Base-by-base conservation (phyloP, 306 rosid species). In the Medicago lupulina region DNA sequence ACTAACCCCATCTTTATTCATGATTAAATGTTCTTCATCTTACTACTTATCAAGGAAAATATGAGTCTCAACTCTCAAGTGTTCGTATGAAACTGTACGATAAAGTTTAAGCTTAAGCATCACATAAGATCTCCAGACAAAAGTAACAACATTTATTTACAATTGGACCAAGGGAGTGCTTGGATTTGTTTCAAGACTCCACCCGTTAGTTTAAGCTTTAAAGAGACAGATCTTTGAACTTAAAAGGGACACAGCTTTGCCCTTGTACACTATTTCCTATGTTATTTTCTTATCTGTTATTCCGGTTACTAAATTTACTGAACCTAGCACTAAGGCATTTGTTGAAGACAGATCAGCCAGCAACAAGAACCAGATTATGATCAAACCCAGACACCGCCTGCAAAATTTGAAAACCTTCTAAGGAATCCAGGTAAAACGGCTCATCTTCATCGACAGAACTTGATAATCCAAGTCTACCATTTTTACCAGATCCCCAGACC, bases 401-500 rank as follows among this genome's bases (percentile, higher is more conserved):
- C 82, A 84, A 60, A 77, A 92, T 92, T 51, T 85, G 85, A 70
- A 83, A 84, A 75, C 86, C 94, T 84, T 90, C 91, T 3, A 95
- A 78, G 67, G 74, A 78, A 53, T 89, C 88, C 7, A 95, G 87
- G 57, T 73, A 72, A 79, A 82, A 71, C 14, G 97, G 98, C 82
- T 88, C 96, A 60, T 44, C 64, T 82, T 94, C 92, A 49, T 94
- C 92, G 40, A 51, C 64, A 53, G 97, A 92, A 81, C 96, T 89
- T 62, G 87, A 93, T 31, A 86, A 80, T 46, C 97, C 98, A 67
- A 95, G 93, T 61, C 98, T 88, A 54, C 97, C 98, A 73, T 85
- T 89, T 84, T 68, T 90, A 47, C 97, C 98, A 49, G 92, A 87
- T 16, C 98, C 98, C 98, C 97, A 95, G 11, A 84, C 92, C 93